Conservation (phyloP, 495 filamentous ascomycete genomes). For the Podospora anserina region DNA sequence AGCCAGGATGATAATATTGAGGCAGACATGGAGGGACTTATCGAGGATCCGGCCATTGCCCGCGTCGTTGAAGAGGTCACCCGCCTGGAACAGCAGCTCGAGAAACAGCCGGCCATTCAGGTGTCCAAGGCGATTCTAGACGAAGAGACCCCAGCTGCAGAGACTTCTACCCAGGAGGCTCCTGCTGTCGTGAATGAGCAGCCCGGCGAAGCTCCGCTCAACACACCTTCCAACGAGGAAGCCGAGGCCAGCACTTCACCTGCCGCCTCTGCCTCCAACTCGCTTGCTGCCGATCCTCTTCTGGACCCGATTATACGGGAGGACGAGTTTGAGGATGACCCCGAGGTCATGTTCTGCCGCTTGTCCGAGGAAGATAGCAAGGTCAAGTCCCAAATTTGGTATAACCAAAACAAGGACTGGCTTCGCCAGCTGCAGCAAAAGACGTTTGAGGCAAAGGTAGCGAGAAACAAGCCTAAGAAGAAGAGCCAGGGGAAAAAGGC, state of each 20-base stretch:
- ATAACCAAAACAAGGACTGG: slow-evolving; percentile 89
- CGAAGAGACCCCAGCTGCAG: background rate
- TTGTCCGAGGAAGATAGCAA: slow-evolving; percentile 66
- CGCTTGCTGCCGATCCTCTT: background rate
- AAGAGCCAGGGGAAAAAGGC: slow-evolving; percentile 51
- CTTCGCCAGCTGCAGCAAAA: slow-evolving; percentile 78
- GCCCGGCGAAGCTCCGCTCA: too few relatives aligned
- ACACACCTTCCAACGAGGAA: background rate
- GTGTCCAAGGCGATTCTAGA: too few relatives aligned
- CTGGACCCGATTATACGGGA: slow-evolving; percentile 58
- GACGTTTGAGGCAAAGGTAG: slow-evolving; percentile 61
- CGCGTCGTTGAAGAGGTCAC: slow-evolving; percentile 37
- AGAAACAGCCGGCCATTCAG: background rate
- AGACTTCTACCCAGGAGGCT: background rate
- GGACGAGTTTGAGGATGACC: slow-evolving; percentile 79
- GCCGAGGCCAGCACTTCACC: background rate
- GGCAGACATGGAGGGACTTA: slow-evolving; percentile 49
- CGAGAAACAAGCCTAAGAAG: slow-evolving; percentile 50
- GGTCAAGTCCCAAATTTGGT: slow-evolving; percentile 86
- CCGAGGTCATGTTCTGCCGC: slow-evolving; percentile 74
- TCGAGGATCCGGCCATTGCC: slow-evolving; percentile 45
- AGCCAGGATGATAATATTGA: slow-evolving; percentile 47
- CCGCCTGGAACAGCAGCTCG: slow-evolving; percentile 24
- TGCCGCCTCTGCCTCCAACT: background rate
- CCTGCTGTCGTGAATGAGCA: too few relatives aligned